Conservation (phyloP, 371 early-diverging fungal species). For the Apophysomyces variabilis region DNA sequence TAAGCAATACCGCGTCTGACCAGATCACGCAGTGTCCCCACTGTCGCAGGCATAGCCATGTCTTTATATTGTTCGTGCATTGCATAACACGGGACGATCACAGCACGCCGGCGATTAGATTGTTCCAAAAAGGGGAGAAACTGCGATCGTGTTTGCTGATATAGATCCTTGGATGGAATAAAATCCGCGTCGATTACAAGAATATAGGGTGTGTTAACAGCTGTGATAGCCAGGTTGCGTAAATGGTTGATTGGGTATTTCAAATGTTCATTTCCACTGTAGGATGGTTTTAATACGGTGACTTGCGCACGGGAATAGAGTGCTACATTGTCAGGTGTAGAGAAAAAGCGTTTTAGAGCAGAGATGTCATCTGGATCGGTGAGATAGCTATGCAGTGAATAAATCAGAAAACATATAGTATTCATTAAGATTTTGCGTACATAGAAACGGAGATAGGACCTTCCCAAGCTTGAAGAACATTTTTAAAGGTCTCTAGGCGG, state of each 20-base stretch:
- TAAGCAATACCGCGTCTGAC: conserved; percentile 52
- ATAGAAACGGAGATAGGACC: conserved; percentile 64
- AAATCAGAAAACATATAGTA: background rate
- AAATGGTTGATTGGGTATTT: conserved; percentile 70
- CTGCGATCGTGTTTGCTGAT: conserved; percentile 30
- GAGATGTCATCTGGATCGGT: conserved; percentile 51
- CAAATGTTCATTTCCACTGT: conserved; percentile 32
- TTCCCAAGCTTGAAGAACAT: conserved; percentile 52
- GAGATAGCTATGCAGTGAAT: conserved; percentile 47
- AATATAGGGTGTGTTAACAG: conserved; percentile 53
- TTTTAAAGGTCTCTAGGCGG: conserved; percentile 56
- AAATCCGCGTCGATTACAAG: conserved; percentile 72
- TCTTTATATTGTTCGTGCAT: conserved; percentile 43
- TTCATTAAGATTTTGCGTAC: conserved; percentile 28
- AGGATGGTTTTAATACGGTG: conserved; percentile 60
- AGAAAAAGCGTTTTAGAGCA: conserved; percentile 50
- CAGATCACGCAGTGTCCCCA: conserved; percentile 45
- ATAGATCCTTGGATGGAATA: conserved; percentile 52
- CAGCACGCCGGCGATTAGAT: conserved; percentile 33
- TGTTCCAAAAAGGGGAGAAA: conserved; percentile 32
- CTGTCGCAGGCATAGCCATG: conserved; percentile 40
- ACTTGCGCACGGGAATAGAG: conserved; percentile 37
- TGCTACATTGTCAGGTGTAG: conserved; percentile 25
- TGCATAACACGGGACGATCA: conserved; percentile 65
- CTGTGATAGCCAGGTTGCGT: conserved; percentile 60